Percentiles rank a stretch among this genome's conserved stretches.
These are phyloP conservation scores for Ceraceosorus bombacis DNA, from an alignment of 1,284 basidiomycete species.

Conservation along the genomic window DNA sequence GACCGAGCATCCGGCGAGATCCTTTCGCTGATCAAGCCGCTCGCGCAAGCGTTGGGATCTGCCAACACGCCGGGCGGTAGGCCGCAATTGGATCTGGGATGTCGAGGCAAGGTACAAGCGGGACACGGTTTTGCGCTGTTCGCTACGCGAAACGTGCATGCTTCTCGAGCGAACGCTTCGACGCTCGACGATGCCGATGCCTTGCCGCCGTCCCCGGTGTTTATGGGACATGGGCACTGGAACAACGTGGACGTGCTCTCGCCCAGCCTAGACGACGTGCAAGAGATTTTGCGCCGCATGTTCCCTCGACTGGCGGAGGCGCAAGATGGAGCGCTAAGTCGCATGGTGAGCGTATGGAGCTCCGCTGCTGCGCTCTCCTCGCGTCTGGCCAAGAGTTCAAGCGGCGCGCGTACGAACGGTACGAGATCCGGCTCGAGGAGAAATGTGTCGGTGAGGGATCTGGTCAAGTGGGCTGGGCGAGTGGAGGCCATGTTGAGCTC, in stretches of 20 bases:
- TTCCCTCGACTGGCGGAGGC: slow-evolving; percentile 19
- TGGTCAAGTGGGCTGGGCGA: slow-evolving; percentile 78
- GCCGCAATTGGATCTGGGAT: slow-evolving; percentile 55
- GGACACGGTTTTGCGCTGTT: slow-evolving; percentile 50
- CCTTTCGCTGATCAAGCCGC: slow-evolving; percentile 43
- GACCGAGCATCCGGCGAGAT: slow-evolving; percentile 54
- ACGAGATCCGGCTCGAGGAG: slow-evolving; percentile 46
- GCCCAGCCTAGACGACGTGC: slow-evolving; percentile 29
- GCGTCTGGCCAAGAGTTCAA: not conserved
- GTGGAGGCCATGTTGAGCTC: slow-evolving; percentile 56
- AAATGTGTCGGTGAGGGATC: slow-evolving; percentile 68
- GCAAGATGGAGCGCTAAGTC: slow-evolving; percentile 17
- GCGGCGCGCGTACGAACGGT: not conserved
- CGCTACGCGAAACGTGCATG: slow-evolving; percentile 43
- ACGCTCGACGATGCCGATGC: not conserved
- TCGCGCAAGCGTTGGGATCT: slow-evolving; percentile 68
- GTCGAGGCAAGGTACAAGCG: slow-evolving; percentile 46
- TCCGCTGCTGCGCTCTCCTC: slow-evolving; percentile 7
- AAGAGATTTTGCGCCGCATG: slow-evolving; percentile 26
- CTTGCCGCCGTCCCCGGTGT: not conserved
- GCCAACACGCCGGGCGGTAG: slow-evolving; percentile 67
- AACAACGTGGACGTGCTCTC: slow-evolving; percentile 27
- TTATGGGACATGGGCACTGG: slow-evolving; percentile 64
- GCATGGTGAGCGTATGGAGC: slow-evolving; percentile 35
- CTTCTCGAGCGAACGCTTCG: slow-evolving; percentile 3